Evolutionary conservation across 2,329 filamentous ascomycete genomes (phyloP).

Genomic region (Fusarium paranaense): DNA sequence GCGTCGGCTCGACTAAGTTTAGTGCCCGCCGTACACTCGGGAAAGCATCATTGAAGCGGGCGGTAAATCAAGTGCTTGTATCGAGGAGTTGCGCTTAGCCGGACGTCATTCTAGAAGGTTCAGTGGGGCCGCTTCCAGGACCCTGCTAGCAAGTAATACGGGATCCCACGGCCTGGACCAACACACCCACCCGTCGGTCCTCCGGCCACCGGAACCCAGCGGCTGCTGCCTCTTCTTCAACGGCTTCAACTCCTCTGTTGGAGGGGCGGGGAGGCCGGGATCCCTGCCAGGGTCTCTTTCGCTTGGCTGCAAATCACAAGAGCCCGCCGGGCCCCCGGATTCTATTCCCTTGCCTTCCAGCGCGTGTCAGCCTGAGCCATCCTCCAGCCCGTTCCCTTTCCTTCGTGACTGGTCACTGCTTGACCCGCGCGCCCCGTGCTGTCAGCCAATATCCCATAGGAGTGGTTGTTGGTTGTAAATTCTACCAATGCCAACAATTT

Average conservation of each 20-base stretch:
- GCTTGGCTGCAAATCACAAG: constrained; percentile 40
- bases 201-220: not conserved
- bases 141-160: constrained; percentile 7
- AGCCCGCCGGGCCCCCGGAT: constrained; percentile 30
- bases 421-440: not conserved
- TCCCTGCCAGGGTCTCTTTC: constrained; percentile 11
- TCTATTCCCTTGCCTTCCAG: constrained; percentile 1
- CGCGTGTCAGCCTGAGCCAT: constrained; percentile 18
- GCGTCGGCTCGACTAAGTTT: constrained; percentile 35
- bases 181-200: constrained; percentile 6
- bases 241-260: not conserved
- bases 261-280: constrained; percentile 13
- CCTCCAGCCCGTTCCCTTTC: constrained; percentile 6
- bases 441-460: not conserved
- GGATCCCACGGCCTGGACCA: constrained; percentile 1
- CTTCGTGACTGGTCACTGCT: not conserved
- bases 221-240: constrained; percentile 13
- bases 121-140: constrained; percentile 50
- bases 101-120: constrained; percentile 58
- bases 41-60: constrained; percentile 19
- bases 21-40: constrained; percentile 36
- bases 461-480: not conserved
- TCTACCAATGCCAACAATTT: not conserved
- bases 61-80: constrained; percentile 32
- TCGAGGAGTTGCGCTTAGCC: constrained; percentile 52